phyloP scores from a whole-genome alignment of 2,329 filamentous ascomycete genomes.

The Fusarium illudens region DNA sequence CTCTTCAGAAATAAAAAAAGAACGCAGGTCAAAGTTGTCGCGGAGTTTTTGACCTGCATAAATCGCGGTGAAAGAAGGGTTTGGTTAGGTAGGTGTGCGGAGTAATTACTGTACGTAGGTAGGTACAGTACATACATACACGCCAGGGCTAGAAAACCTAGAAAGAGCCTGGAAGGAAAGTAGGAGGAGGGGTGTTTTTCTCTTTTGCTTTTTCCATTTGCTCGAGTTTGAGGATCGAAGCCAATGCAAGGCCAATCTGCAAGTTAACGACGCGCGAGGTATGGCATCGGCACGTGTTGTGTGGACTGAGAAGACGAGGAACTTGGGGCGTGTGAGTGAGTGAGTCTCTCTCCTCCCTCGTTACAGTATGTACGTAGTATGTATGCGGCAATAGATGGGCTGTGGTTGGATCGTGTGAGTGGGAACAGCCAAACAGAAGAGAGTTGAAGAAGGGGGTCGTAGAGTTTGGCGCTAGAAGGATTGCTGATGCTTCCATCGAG shows the following conservation, averaged over 20 bases:
- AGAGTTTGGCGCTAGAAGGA: conserved; percentile 42
- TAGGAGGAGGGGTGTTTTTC: neutral
- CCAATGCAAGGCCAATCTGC: conserved; percentile 28
- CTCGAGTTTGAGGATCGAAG: conserved; percentile 23
- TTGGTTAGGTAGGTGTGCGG: too few species aligned
- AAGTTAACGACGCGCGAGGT: conserved; percentile 9
- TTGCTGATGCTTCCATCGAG: conserved; percentile 26
- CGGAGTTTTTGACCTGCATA: neutral
- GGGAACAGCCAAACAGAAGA: neutral
- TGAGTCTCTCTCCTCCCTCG: neutral
- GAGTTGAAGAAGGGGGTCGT: conserved; percentile 3
- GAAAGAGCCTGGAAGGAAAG: conserved; percentile 13
- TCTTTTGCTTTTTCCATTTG: neutral
- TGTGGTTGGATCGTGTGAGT: neutral
- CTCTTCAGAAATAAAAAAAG: too few species aligned
- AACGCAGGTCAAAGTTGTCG: too few species aligned
- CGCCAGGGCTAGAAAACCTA: conserved; percentile 28
- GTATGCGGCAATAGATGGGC: neutral
- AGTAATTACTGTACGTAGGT: too few species aligned
- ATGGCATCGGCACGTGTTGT: conserved; percentile 18
- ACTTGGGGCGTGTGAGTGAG: neutral
- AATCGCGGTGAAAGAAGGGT: too few species aligned
- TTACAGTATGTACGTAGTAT: too few species aligned
- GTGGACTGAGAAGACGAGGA: conserved; percentile 7
- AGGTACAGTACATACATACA: neutral